A percentile compares a stretch with the other conserved stretches of the same genome.
These are phyloP conservation scores for Ascocoryne sarcoides DNA, from an alignment of 2,329 filamentous ascomycete species.

Conservation along the genomic window DNA sequence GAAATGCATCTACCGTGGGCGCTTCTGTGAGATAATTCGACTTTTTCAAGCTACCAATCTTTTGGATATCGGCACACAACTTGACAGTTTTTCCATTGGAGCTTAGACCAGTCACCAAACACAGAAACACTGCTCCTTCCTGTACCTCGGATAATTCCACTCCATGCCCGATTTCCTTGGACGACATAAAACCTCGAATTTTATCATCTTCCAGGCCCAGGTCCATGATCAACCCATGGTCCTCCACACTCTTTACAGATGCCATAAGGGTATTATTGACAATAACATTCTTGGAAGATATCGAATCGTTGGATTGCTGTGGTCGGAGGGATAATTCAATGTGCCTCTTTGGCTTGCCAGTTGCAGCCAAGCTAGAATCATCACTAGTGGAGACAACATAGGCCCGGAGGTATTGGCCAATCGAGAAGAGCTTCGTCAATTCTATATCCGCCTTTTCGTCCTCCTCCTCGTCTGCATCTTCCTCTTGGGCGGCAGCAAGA, in stretches of 20 bases:
- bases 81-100: constrained; percentile 79
- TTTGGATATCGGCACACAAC: constrained; percentile 65
- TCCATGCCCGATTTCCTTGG: constrained; percentile 65
- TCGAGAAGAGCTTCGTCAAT: constrained; percentile 62
- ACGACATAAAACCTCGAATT: constrained; percentile 75
- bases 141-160: constrained; percentile 61
- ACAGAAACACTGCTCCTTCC: constrained; percentile 78
- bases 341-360: constrained; percentile 55
- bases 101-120: constrained; percentile 66
- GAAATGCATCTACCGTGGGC: constrained; percentile 79
- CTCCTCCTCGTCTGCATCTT: constrained; percentile 46
- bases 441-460: constrained; percentile 54
- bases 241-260: constrained; percentile 83
- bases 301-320: constrained; percentile 64
- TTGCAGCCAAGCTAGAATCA: constrained; percentile 39
- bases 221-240: constrained; percentile 92
- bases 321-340: constrained; percentile 86
- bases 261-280: constrained; percentile 75
- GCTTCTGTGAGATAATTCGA: constrained; percentile 62
- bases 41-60: constrained; percentile 57
- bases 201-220: constrained; percentile 62
- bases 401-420: constrained; percentile 83
- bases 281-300: constrained; percentile 65
- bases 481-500: constrained; percentile 49
- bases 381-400: constrained; percentile 73